Conservation (phyloP, 805 yeast genomes). For the Candida insectorum region DNA sequence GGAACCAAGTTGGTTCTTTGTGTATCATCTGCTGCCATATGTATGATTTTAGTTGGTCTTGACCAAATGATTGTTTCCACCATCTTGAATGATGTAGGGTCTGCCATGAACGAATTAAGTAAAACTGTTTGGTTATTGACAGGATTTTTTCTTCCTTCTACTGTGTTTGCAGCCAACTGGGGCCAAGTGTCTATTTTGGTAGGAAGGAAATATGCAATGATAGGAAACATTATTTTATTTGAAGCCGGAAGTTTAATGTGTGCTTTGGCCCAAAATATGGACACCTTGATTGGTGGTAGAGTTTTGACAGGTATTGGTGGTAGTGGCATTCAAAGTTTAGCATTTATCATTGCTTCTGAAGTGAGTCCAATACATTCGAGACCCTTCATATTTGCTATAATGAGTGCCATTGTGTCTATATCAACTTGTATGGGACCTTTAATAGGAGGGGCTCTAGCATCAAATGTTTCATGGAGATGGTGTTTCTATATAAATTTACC, state of each 20-base stretch:
- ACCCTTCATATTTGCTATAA: conserved; percentile 30
- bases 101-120: conserved; percentile 29
- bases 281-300: conserved; percentile 38
- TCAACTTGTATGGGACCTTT: conserved; percentile 58
- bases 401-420: conserved; percentile 43
- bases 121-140: conserved; percentile 38
- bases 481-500: conserved; percentile 69
- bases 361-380: conserved; percentile 30
- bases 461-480: conserved; percentile 68
- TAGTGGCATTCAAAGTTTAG: conserved; percentile 30
- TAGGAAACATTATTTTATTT: conserved; percentile 9
- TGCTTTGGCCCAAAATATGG: conserved; percentile 34
- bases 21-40: conserved; percentile 23
- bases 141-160: conserved; percentile 33
- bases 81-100: conserved; percentile 31
- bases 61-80: conserved; percentile 40
- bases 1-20: conserved; percentile 26
- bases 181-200: conserved; percentile 35
- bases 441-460: conserved; percentile 61
- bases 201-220: conserved; percentile 30
- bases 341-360: conserved; percentile 28
- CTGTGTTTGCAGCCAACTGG: conserved; percentile 33
- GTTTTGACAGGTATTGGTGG: conserved; percentile 37
- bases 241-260: conserved; percentile 31
- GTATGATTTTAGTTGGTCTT: conserved; percentile 33